Percentiles rank a stretch among this genome's conserved stretches.
phyloP scores from a whole-genome alignment of 306 rosid species.

The Vigna mungo region DNA sequence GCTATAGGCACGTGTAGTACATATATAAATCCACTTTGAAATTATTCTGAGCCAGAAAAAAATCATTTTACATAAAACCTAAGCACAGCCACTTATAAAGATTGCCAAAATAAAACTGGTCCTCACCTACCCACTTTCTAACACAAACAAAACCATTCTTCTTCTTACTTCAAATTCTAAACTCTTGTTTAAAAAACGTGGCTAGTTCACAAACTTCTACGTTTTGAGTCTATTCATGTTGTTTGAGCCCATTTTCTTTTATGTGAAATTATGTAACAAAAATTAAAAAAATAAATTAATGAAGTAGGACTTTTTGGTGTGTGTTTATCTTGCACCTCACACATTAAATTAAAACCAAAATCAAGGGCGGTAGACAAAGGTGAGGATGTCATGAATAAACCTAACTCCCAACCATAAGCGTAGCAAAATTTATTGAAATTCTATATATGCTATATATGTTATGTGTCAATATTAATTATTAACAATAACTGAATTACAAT shows the following conservation, averaged over 20 bases:
- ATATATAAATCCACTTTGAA: background rate
- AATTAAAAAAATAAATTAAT: background rate
- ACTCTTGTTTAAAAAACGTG: background rate
- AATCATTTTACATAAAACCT: background rate
- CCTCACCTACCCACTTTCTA: slow-evolving; percentile 33
- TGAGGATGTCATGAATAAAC: slow-evolving; percentile 45
- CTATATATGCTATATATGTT: background rate
- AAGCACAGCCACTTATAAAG: background rate
- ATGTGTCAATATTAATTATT: background rate
- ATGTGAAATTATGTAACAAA: background rate
- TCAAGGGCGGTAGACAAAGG: background rate
- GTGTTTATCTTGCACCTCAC: background rate
- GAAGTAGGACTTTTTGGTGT: background rate
- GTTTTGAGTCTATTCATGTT: background rate
- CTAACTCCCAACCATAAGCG: slow-evolving; percentile 63
- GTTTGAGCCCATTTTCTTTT: background rate
- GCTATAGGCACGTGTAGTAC: background rate
- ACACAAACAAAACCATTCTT: background rate
- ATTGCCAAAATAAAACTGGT: background rate
- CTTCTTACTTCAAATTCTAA: background rate
- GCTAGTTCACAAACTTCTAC: background rate
- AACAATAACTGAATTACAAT: background rate
- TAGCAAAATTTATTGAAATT: slow-evolving; percentile 39
- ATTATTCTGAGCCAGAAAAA: background rate
- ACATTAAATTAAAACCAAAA: slow-evolving; percentile 15